A percentile compares a stretch with the other conserved stretches of the same genome.
Evolutionary conservation across 495 filamentous ascomycete species (phyloP).

Genomic region (Penicillium steckii): DNA sequence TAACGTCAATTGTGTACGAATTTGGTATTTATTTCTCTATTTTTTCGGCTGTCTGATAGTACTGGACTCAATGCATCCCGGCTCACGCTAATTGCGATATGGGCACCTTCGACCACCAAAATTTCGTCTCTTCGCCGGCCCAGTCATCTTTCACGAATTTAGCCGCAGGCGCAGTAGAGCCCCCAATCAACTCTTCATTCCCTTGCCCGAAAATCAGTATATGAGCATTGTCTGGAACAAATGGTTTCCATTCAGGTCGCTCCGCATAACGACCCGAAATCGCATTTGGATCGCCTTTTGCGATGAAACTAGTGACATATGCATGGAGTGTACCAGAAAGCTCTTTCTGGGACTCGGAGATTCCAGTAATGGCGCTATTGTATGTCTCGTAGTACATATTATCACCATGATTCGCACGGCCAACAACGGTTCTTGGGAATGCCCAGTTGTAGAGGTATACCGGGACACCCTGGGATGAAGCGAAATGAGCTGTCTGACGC

Average conservation of each 20-base stretch:
- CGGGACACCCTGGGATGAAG: slow-evolving; percentile 34
- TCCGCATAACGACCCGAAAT: slow-evolving; percentile 21
- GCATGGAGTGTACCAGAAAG: slow-evolving; percentile 54
- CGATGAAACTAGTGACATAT: slow-evolving; percentile 56
- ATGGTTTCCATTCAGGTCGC: slow-evolving; percentile 35
- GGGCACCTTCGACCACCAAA: slow-evolving; percentile 52
- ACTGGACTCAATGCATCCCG: too few species aligned
- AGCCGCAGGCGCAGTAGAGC: slow-evolving; percentile 40
- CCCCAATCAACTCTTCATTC: slow-evolving; percentile 57
- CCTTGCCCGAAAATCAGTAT: slow-evolving; percentile 59
- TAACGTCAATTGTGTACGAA: too few species aligned
- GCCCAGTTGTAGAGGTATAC: slow-evolving; percentile 63
- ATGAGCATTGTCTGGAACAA: slow-evolving; percentile 9
- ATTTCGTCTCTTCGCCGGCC: slow-evolving; percentile 50
- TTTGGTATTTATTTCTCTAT: too few species aligned
- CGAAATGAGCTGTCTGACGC: slow-evolving; percentile 56
- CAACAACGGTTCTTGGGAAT: slow-evolving; percentile 41
- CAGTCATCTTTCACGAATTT: slow-evolving; percentile 42
- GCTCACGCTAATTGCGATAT: slow-evolving; percentile 30
- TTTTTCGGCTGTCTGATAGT: too few species aligned
- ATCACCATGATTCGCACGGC: slow-evolving; percentile 59
- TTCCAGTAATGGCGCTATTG: slow-evolving; percentile 38
- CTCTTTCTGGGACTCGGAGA: slow-evolving; percentile 43
- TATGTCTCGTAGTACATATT: slow-evolving; percentile 57
- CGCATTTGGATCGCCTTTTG: slow-evolving; percentile 51